These are phyloP conservation scores for Pyricularia grisea DNA, from an alignment of 2,329 filamentous ascomycete species.

Conservation along the genomic window DNA sequence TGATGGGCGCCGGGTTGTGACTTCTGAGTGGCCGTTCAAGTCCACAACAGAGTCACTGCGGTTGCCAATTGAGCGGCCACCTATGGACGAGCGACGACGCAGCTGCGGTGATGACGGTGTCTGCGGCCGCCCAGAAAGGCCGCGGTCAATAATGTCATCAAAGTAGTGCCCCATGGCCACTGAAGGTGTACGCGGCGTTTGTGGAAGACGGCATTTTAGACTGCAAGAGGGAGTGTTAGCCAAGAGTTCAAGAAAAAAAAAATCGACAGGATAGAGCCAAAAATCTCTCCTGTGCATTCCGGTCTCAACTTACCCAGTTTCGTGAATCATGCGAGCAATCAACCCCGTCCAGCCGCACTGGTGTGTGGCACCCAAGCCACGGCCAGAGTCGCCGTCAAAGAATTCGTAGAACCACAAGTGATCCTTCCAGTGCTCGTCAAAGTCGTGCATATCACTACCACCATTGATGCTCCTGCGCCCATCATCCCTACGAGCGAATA, in stretches of 20 bases:
- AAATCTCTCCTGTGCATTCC: not conserved
- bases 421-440: conserved; percentile 87
- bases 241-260: conserved; percentile 3
- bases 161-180: conserved; percentile 88
- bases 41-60: conserved; percentile 66
- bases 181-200: conserved; percentile 82
- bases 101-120: conserved; percentile 41
- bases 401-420: conserved; percentile 96
- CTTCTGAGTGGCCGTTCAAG: conserved; percentile 17
- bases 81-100: conserved; percentile 63
- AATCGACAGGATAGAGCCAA: not conserved
- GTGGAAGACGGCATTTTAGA: conserved; percentile 80
- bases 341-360: conserved; percentile 96
- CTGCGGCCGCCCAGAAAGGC: conserved; percentile 22
- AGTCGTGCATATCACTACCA: conserved; percentile 78
- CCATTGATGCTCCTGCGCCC: conserved; percentile 83
- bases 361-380: conserved; percentile 83
- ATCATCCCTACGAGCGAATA: conserved; percentile 77
- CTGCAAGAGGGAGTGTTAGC: conserved; percentile 39
- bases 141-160: conserved; percentile 44
- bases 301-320: conserved; percentile 69
- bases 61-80: conserved; percentile 68
- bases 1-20: conserved; percentile 23
- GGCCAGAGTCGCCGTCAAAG: conserved; percentile 86
- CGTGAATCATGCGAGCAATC: conserved; percentile 94